phyloP scores from a whole-genome alignment of 2,329 filamentous ascomycete species.

The Penicillium nordicum region DNA sequence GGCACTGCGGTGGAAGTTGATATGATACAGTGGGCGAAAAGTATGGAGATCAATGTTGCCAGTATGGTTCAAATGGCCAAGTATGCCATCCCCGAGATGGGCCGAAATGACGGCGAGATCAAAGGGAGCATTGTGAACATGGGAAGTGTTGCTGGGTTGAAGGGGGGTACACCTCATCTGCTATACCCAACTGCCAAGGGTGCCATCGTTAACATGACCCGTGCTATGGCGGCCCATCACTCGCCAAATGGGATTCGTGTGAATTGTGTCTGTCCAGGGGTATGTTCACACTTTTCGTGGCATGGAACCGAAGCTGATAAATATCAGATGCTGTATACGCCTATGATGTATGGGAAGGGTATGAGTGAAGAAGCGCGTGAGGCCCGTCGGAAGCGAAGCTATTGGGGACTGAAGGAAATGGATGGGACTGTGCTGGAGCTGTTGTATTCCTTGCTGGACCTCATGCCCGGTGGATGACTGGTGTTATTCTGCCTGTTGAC shows the following conservation, averaged over 20 bases:
- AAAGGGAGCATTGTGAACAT: slow-evolving; percentile 50
- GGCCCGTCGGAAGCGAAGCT: slow-evolving; percentile 50
- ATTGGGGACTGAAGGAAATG: slow-evolving; percentile 53
- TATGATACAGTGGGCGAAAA: slow-evolving; percentile 55
- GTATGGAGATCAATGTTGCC: slow-evolving; percentile 60
- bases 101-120: slow-evolving; percentile 48
- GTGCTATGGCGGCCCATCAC: slow-evolving; percentile 56
- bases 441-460: slow-evolving; percentile 52
- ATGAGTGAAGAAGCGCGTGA: slow-evolving; percentile 52
- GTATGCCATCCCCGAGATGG: slow-evolving; percentile 60
- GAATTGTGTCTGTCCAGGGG: slow-evolving; percentile 55
- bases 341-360: slow-evolving; percentile 52
- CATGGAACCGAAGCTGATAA: background rate
- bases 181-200: slow-evolving; percentile 55
- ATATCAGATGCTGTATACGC: slow-evolving; percentile 50
- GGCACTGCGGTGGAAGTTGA: slow-evolving; percentile 62
- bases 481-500: slow-evolving; percentile 48
- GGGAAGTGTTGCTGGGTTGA: slow-evolving; percentile 54
- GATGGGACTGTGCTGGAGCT: slow-evolving; percentile 53
- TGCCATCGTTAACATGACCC: slow-evolving; percentile 55
- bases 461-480: slow-evolving; percentile 53
- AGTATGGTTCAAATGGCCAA: slow-evolving; percentile 65
- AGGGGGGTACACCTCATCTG: slow-evolving; percentile 53
- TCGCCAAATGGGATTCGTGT: slow-evolving; percentile 50
- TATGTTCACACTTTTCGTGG: slow-evolving; percentile 1